Conservation (phyloP, 768 basidiomycete genomes). For the Russula dissimulans region DNA sequence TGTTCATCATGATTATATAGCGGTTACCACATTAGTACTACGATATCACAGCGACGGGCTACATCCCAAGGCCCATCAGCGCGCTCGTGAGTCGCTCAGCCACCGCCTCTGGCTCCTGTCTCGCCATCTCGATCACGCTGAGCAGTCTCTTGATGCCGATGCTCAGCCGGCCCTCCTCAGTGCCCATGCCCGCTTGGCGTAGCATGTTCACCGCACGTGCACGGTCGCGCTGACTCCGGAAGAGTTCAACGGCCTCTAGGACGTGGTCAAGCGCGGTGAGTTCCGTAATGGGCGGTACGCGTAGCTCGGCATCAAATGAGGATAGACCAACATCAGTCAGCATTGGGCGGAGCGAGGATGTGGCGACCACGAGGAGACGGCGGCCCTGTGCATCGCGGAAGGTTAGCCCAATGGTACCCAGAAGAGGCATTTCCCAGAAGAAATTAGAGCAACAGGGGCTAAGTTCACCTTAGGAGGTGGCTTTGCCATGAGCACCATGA, state of each 20-base stretch:
- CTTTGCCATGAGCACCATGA: slow-evolving; percentile 80
- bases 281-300: slow-evolving; percentile 71
- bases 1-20: no score
- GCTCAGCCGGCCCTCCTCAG: slow-evolving; percentile 40
- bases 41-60: background rate
- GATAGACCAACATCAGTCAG: slow-evolving; percentile 80
- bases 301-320: slow-evolving; percentile 82
- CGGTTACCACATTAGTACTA: no score
- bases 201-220: slow-evolving; percentile 55
- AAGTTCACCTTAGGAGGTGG: slow-evolving; percentile 79
- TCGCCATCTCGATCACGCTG: slow-evolving; percentile 89
- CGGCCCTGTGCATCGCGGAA: slow-evolving; percentile 44
- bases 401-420: background rate
- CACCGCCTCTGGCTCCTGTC: slow-evolving; percentile 85
- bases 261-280: slow-evolving; percentile 68
- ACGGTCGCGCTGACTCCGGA: slow-evolving; percentile 47
- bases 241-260: slow-evolving; percentile 70
- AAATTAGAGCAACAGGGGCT: background rate
- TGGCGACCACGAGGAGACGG: slow-evolving; percentile 84
- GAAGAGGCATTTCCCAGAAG: background rate
- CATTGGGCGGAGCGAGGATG: slow-evolving; percentile 80
- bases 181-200: slow-evolving; percentile 62
- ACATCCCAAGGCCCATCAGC: slow-evolving; percentile 47
- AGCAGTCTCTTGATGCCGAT: slow-evolving; percentile 94
- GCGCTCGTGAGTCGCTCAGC: slow-evolving; percentile 59